Conservation (phyloP, 768 basidiomycete genomes). For the Lentinula aciculospora region DNA sequence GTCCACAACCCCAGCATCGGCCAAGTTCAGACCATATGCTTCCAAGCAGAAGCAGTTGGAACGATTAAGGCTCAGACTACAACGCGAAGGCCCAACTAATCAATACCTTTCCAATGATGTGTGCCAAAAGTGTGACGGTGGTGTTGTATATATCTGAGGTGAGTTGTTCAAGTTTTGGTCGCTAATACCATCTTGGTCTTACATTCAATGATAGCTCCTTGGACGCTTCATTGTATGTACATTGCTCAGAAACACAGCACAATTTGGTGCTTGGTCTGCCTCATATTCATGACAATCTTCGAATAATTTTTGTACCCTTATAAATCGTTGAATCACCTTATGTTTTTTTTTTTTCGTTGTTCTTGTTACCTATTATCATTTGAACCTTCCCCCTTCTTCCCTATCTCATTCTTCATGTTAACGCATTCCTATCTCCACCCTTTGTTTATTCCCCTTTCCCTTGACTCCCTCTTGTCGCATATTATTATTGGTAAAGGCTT, state of each 20-base stretch:
- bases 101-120: constrained; percentile 20
- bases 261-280: neutral
- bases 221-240: constrained; percentile 6
- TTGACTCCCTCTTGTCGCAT: neutral
- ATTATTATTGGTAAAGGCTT: neutral
- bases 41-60: constrained; percentile 63
- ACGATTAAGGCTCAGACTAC: constrained; percentile 51
- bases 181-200: neutral
- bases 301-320: neutral
- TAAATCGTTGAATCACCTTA: neutral
- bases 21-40: constrained; percentile 37
- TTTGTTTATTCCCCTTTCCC: neutral
- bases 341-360: neutral
- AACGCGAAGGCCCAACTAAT: constrained; percentile 28
- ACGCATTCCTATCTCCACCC: neutral
- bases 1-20: neutral
- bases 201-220: neutral
- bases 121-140: constrained; percentile 33
- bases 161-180: constrained; percentile 2
- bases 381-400: neutral
- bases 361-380: neutral
- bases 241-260: neutral
- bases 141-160: constrained; percentile 38
- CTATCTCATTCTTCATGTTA: neutral
- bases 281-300: neutral